Percentiles rank a stretch among this genome's conserved stretches.
phyloP scores from a whole-genome alignment of 2,329 filamentous ascomycete species.

The Penicillium sp. region DNA sequence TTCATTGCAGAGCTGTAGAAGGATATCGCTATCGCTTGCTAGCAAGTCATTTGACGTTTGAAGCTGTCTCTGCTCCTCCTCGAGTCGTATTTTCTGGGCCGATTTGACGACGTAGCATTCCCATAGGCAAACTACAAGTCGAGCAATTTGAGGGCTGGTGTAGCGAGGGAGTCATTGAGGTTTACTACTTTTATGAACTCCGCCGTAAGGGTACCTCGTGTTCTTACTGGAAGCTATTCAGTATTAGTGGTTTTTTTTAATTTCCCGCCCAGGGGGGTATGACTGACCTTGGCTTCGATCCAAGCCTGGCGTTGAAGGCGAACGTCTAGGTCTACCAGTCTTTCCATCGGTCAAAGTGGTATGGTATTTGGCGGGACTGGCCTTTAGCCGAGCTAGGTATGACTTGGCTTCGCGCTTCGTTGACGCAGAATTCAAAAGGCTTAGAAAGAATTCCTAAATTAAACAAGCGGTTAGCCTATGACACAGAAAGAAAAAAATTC shows the following conservation, averaged over 20 bases:
- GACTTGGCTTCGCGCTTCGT: constrained; percentile 88
- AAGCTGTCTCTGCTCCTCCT: too few relatives aligned
- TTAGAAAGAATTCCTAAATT: constrained; percentile 69
- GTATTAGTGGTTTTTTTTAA: too few relatives aligned
- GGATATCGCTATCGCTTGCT: too few relatives aligned
- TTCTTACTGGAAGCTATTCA: too few relatives aligned
- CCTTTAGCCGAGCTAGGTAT: constrained; percentile 77
- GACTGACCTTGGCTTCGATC: too few relatives aligned
- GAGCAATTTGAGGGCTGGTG: background rate
- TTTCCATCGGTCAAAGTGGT: too few relatives aligned
- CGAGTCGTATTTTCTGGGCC: background rate
- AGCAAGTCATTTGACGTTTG: too few relatives aligned
- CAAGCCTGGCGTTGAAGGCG: too few relatives aligned
- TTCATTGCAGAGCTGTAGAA: too few relatives aligned
- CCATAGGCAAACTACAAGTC: constrained; percentile 1
- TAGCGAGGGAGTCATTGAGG: background rate
- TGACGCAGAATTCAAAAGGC: constrained; percentile 75
- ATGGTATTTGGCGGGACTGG: constrained; percentile 26
- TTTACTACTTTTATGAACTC: background rate
- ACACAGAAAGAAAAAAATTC: too few relatives aligned
- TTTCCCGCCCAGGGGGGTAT: too few relatives aligned
- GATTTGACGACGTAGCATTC: constrained; percentile 1
- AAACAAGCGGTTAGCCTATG: constrained; percentile 1
- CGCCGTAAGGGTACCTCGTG: background rate
- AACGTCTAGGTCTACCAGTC: too few relatives aligned